Conservation (phyloP, 2,329 filamentous ascomycete species). For the Albophoma yamanashiensis region DNA sequence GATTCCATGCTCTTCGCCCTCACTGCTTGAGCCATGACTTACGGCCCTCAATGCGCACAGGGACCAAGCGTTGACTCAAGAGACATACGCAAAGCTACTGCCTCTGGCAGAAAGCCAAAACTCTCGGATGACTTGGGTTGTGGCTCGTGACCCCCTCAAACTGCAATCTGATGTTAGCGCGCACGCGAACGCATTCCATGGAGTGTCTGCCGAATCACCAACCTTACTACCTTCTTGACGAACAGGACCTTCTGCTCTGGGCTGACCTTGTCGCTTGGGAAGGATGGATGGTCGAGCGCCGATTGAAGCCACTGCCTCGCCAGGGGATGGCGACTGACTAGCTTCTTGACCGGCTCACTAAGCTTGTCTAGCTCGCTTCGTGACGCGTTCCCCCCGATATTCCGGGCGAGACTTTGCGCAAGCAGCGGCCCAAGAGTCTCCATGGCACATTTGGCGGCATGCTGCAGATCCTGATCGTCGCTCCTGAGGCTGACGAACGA, state of each 20-base stretch:
- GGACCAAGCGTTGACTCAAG: slow-evolving; percentile 19
- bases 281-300: slow-evolving; percentile 43
- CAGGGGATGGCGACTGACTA: slow-evolving; percentile 44
- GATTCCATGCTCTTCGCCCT: not conserved
- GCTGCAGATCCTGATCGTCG: slow-evolving; percentile 29
- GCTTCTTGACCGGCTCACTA: slow-evolving; percentile 59
- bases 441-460: slow-evolving; percentile 38
- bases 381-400: slow-evolving; percentile 57
- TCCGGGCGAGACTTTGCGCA: slow-evolving; percentile 48
- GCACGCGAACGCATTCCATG: no score
- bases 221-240: slow-evolving; percentile 55
- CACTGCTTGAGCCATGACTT: not conserved
- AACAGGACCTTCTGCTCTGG: slow-evolving; percentile 51
- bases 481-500: slow-evolving; percentile 40
- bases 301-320: slow-evolving; percentile 53
- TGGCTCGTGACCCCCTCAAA: slow-evolving; percentile 51
- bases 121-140: slow-evolving; percentile 57
- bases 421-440: slow-evolving; percentile 50
- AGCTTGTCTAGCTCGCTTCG: slow-evolving; percentile 64
- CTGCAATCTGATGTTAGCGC: slow-evolving; percentile 21
- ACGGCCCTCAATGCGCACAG: not conserved
- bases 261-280: slow-evolving; percentile 49
- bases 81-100: slow-evolving; percentile 49
- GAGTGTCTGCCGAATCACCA: not conserved
- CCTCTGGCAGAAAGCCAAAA: slow-evolving; percentile 63